Evolutionary conservation across 228 moss, liverwort and hornwort species (phyloP).

Genomic region (Sphagnum magellanicum): DNA sequence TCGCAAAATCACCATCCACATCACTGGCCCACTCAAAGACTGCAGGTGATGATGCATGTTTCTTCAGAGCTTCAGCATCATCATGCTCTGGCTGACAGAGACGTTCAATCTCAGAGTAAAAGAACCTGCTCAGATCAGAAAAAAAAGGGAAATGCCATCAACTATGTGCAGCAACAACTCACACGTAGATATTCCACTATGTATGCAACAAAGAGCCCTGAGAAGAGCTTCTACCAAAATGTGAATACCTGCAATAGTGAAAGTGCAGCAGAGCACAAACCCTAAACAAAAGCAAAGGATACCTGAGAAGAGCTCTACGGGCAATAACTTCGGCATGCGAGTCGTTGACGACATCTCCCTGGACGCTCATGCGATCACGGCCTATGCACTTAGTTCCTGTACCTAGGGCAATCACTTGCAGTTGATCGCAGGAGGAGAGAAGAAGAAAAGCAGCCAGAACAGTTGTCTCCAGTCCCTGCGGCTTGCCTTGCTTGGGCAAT

Average conservation of each 20-base stretch:
- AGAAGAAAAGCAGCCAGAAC: slow-evolving; percentile 87
- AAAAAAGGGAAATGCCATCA: neutral
- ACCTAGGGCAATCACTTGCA: slow-evolving; percentile 64
- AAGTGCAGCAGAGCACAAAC: too few species aligned
- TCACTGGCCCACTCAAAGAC: slow-evolving; percentile 55
- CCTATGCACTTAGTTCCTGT: slow-evolving; percentile 97
- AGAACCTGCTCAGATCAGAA: slow-evolving; percentile 44
- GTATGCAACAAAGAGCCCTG: neutral
- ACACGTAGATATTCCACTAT: neutral
- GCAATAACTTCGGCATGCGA: slow-evolving; percentile 93
- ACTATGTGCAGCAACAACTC: too few species aligned
- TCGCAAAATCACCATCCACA: slow-evolving; percentile 12
- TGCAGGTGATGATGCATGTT: slow-evolving; percentile 3
- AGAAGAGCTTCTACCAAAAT: neutral
- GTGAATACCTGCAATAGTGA: too few species aligned
- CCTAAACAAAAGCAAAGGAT: too few species aligned
- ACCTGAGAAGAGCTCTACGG: slow-evolving; percentile 78
- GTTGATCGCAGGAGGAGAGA: slow-evolving; percentile 6
- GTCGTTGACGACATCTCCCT: slow-evolving; percentile 81
- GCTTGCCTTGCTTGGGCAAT: slow-evolving; percentile 85
- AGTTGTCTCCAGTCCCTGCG: slow-evolving; percentile 82
- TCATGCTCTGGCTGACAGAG: slow-evolving; percentile 28
- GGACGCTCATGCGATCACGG: slow-evolving; percentile 57
- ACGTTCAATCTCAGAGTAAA: slow-evolving; percentile 61
- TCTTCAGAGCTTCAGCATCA: neutral